Evolutionary conservation across 805 yeast genomes (phyloP), one percentile per base, ranked within the genome.

Genomic region (Kurtzmaniella fragi): DNA sequence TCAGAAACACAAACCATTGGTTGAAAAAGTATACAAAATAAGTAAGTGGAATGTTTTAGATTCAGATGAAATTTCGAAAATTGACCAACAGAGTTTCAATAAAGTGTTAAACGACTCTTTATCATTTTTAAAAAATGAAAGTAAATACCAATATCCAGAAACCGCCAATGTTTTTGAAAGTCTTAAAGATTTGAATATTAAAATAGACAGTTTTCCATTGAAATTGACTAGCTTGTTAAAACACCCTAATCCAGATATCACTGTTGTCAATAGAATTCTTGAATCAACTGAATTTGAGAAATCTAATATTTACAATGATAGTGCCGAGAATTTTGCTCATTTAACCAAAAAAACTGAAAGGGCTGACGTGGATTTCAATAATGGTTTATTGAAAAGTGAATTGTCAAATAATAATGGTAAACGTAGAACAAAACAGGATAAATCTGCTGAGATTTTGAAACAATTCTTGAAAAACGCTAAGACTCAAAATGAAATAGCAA

Each of bases 401-500:
- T 16, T 15, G 32, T 5, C 36, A 28, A 33, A n/a, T n/a, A n/a
- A n/a, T n/a, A n/a, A n/a, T n/a, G n/a, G 20, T 12, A 17, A 28
- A 7, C 25, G 8, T 8, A 23, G 8, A 14, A 30, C n/a, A 12
- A 16, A n/a, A n/a, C 26, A 34, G 14, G n/a, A 16, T 15, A 30
- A 42, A n/a, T 42, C 52, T 4, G 32, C 29, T 7, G 32, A 33
- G 11, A 34, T 33, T 4, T 44, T 78, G 16, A 75, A 76, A 46
- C 45, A 43, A 0, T 75, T 69, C 37, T 58, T 80, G 28, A 53
- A 61, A 32, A 55, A 61, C 5, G 73, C 79, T 3, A 73, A 74
- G 42, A 52, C 53, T 13, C 57, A 60, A 14, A 63, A 62, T 39
- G 69, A 68, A 16, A 35, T 46, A 14, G 62, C 62, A 26, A 70